Conservation (phyloP, 805 yeast genomes). For the Metschnikowia henanensis region DNA sequence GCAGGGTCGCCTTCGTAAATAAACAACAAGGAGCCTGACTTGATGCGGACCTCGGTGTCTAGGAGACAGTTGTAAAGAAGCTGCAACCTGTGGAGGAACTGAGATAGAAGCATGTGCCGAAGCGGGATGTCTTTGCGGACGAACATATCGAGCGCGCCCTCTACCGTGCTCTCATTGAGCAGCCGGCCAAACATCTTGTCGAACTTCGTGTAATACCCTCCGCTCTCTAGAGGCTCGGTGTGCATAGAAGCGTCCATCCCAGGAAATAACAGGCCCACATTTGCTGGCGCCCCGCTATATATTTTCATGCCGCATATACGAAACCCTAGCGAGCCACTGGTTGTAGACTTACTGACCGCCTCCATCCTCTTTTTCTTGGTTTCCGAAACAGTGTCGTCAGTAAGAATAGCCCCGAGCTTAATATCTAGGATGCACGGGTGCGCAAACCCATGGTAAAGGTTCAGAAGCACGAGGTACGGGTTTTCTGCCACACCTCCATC, state of each 20-base stretch:
- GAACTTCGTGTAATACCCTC: constrained; percentile 48
- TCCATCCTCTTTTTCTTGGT: constrained; percentile 65
- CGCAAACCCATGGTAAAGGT: constrained; percentile 58
- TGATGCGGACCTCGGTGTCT: constrained; percentile 60
- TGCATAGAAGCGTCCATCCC: constrained; percentile 21
- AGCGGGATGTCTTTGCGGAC: constrained; percentile 36
- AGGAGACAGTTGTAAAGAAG: constrained; percentile 64
- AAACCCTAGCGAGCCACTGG: constrained; percentile 74
- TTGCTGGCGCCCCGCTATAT: constrained; percentile 16
- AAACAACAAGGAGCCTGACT: constrained; percentile 75
- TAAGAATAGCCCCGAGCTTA: constrained; percentile 71
- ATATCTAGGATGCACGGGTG: constrained; percentile 80
- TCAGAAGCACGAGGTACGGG: constrained; percentile 64
- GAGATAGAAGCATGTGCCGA: constrained; percentile 33
- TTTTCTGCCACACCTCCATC: background rate
- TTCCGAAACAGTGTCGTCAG: constrained; percentile 49
- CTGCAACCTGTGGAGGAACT: constrained; percentile 60
- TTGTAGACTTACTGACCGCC: constrained; percentile 67
- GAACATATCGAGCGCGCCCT: constrained; percentile 46
- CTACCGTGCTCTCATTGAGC: constrained; percentile 44
- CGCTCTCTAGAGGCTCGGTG: constrained; percentile 20
- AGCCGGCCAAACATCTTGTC: constrained; percentile 74
- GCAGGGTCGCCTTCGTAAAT: constrained; percentile 66
- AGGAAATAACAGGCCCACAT: constrained; percentile 15
- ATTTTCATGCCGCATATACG: constrained; percentile 90